Conservation (phyloP, 441 rosid genomes). For the Erysimum cheiri region DNA sequence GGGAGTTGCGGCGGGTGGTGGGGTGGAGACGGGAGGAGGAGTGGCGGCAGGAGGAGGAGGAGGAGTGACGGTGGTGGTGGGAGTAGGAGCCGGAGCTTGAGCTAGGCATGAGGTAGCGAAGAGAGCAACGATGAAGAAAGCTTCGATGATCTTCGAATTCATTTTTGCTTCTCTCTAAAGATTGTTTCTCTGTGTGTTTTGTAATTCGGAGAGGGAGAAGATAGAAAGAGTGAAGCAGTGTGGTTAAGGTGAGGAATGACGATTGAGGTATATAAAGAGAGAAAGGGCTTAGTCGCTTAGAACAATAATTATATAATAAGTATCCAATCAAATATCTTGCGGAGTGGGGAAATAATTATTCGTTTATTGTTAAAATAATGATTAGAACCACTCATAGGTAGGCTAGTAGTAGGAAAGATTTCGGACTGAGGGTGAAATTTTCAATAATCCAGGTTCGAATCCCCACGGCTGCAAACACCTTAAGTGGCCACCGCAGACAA, state of each 20-base stretch:
- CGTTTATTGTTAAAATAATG: not conserved
- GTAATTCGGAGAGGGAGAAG: not conserved
- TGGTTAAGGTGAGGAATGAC: slow-evolving; percentile 16
- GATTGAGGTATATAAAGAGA: slow-evolving; percentile 22
- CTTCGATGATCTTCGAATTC: slow-evolving; percentile 52
- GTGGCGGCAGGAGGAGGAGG: slow-evolving; percentile 40
- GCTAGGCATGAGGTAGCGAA: slow-evolving; percentile 68
- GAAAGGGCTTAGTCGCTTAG: slow-evolving; percentile 11
- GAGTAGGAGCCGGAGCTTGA: slow-evolving; percentile 67
- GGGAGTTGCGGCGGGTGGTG: slow-evolving; percentile 45
- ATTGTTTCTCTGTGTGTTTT: not conserved
- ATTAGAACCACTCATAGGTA: no score
- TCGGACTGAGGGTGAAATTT: no score
- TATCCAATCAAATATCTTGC: not conserved
- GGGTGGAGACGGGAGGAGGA: slow-evolving; percentile 42
- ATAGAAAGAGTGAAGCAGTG: slow-evolving; percentile 15
- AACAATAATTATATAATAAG: not conserved
- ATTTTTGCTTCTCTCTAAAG: slow-evolving; percentile 39
- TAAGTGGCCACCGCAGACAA: no score
- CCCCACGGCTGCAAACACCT: no score
- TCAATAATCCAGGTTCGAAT: no score
- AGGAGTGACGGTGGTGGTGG: slow-evolving; percentile 45
- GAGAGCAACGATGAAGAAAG: slow-evolving; percentile 59
- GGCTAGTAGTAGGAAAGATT: no score
- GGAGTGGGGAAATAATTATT: not conserved